Evolutionary conservation across 2,329 filamentous ascomycete genomes (phyloP).

Genomic region (Ceratocystis cubensis): DNA sequence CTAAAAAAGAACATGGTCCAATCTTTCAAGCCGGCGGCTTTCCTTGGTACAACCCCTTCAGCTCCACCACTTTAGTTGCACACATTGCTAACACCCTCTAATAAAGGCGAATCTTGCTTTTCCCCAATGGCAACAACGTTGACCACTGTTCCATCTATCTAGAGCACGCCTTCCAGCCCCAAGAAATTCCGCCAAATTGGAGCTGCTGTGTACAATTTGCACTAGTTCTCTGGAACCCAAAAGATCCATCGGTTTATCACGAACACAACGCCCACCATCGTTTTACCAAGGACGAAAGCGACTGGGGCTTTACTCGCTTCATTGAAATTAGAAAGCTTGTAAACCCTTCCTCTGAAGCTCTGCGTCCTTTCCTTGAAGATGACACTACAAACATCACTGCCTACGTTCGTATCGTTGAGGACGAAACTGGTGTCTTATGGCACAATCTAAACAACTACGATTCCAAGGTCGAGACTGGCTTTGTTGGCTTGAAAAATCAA

Average conservation of each 20-base stretch:
- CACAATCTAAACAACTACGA: constrained; percentile 91
- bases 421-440: constrained; percentile 81
- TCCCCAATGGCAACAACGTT: constrained; percentile 87
- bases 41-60: constrained; percentile 55
- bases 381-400: constrained; percentile 69
- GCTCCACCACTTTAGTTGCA: constrained; percentile 10
- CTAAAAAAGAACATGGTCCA: constrained; percentile 76
- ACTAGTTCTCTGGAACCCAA: constrained; percentile 84
- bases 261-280: constrained; percentile 84
- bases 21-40: constrained; percentile 73
- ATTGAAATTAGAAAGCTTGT: constrained; percentile 80
- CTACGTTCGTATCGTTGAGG: constrained; percentile 69
- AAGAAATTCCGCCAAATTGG: constrained; percentile 75
- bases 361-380: constrained; percentile 62
- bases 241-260: constrained; percentile 72
- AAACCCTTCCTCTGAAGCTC: constrained; percentile 58
- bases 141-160: constrained; percentile 92
- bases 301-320: constrained; percentile 98
- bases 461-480: constrained; percentile 97
- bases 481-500: constrained; percentile 92
- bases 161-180: constrained; percentile 76
- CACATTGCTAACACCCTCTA: constrained; percentile 23
- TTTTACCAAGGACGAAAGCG: constrained; percentile 90
- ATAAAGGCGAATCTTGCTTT: constrained; percentile 78
- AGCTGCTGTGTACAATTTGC: constrained; percentile 94